Conservation (phyloP, 257 asterid species). For the Solanum habrochaites region DNA sequence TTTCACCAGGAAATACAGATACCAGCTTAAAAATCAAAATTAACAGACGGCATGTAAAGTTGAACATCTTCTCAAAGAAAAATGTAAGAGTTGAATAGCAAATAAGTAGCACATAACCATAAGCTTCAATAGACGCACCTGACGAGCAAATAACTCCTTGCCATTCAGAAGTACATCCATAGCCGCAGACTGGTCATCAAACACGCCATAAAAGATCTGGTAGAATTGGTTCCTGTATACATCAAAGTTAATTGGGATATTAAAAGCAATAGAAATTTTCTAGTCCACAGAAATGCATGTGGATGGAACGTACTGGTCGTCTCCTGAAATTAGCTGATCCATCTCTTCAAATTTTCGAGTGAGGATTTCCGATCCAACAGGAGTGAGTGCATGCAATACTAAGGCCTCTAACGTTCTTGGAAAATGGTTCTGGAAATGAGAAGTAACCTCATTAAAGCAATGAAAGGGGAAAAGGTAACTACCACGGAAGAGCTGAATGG, state of each 20-base stretch:
- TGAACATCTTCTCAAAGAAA: neutral
- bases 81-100: neutral
- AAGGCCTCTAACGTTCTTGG: conserved; percentile 93
- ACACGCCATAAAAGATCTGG: conserved; percentile 56
- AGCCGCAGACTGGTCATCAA: conserved; percentile 55
- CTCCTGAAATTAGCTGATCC: conserved; percentile 54
- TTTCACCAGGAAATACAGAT: neutral
- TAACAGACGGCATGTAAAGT: neutral
- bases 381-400: conserved; percentile 69
- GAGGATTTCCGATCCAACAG: conserved; percentile 76
- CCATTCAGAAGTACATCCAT: conserved; percentile 73
- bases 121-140: conserved; percentile 31
- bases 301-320: conserved; percentile 21
- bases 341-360: conserved; percentile 85
- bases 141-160: conserved; percentile 76
- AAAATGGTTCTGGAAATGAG: conserved; percentile 62
- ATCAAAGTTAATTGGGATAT: neutral
- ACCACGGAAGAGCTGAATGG: neutral
- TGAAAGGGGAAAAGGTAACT: neutral
- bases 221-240: conserved; percentile 55
- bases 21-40: neutral
- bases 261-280: neutral
- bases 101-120: neutral
- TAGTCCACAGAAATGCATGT: neutral
- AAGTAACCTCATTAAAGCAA: conserved; percentile 7